These are phyloP conservation scores for Chimonanthus praecox DNA, from an alignment of 164 flowering plant genomes.

Conservation along the genomic window DNA sequence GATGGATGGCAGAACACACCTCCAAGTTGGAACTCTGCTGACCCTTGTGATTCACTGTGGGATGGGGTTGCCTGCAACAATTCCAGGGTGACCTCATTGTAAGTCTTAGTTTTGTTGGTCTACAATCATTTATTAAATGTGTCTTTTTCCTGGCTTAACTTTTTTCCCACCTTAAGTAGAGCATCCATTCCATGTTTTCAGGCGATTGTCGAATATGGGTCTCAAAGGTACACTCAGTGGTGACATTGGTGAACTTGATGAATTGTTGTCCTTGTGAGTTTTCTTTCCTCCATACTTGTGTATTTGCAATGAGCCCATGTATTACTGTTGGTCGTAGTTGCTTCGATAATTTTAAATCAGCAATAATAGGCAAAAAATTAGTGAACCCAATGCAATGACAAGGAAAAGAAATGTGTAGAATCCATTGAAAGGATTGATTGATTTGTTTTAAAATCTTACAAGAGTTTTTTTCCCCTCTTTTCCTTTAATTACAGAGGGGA, in stretches of 20 bases:
- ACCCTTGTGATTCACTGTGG: slow-evolving; percentile 76
- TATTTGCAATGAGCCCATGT: no score
- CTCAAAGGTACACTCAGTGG: slow-evolving; percentile 57
- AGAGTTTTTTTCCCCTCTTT: neutral
- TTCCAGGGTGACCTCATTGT: slow-evolving; percentile 67
- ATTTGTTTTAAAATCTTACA: no score
- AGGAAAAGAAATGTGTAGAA: neutral
- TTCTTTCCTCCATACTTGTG: neutral
- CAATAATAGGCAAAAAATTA: no score
- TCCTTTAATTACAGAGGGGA: no score
- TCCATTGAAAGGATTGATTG: neutral
- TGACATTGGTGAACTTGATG: slow-evolving; percentile 69
- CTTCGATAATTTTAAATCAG: no score
- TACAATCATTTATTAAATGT: neutral
- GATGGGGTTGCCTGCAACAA: slow-evolving; percentile 71
- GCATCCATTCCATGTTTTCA: slow-evolving; percentile 16
- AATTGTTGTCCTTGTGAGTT: slow-evolving; percentile 67
- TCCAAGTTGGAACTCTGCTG: slow-evolving; percentile 70
- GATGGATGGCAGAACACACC: slow-evolving; percentile 58
- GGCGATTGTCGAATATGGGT: slow-evolving; percentile 70
- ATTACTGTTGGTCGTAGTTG: no score
- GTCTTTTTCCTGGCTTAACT: neutral
- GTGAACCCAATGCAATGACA: neutral
- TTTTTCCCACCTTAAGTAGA: neutral
- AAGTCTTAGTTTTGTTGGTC: slow-evolving; percentile 19